phyloP scores from a whole-genome alignment of 2,329 filamentous ascomycete species.

The Bipolaris zeicola region DNA sequence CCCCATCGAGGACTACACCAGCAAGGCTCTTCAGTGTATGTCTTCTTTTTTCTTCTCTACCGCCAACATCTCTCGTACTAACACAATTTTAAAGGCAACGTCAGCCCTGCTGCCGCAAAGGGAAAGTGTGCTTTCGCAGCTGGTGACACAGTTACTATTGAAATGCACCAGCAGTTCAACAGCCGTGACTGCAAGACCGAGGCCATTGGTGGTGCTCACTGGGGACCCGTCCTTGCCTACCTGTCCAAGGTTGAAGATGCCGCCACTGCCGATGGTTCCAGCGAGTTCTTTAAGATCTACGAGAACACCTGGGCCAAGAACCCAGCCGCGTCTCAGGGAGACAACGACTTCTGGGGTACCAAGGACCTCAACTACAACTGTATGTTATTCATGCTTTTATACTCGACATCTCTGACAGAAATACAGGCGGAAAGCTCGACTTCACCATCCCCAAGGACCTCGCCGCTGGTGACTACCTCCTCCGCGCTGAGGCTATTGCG shows the following conservation, averaged over 20 bases:
- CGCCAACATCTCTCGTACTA: neutral
- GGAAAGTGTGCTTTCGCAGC: slow-evolving; percentile 36
- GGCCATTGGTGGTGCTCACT: slow-evolving; percentile 50
- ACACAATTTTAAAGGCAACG: slow-evolving; percentile 22
- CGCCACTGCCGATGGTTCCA: slow-evolving; percentile 52
- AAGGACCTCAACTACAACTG: slow-evolving; percentile 52
- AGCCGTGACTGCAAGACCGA: slow-evolving; percentile 29
- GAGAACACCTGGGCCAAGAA: slow-evolving; percentile 48
- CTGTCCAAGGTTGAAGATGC: slow-evolving; percentile 51
- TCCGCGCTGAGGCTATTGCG: slow-evolving; percentile 55
- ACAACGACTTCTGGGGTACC: slow-evolving; percentile 49
- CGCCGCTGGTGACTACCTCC: slow-evolving; percentile 52
- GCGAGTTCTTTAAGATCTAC: slow-evolving; percentile 58
- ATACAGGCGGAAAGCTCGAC: slow-evolving; percentile 29
- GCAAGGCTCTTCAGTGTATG: slow-evolving; percentile 38
- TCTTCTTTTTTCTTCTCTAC: neutral
- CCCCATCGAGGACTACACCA: slow-evolving; percentile 38
- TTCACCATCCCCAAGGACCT: slow-evolving; percentile 49
- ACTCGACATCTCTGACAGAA: neutral
- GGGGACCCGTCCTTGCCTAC: slow-evolving; percentile 61
- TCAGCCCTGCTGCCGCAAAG: slow-evolving; percentile 31
- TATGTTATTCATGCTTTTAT: neutral
- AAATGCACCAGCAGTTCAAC: slow-evolving; percentile 41
- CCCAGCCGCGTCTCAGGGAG: slow-evolving; percentile 46
- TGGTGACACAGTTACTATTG: slow-evolving; percentile 37